Evolutionary conservation across 2,329 filamentous ascomycete species (phyloP).

Genomic region (Fusarium nurragi): DNA sequence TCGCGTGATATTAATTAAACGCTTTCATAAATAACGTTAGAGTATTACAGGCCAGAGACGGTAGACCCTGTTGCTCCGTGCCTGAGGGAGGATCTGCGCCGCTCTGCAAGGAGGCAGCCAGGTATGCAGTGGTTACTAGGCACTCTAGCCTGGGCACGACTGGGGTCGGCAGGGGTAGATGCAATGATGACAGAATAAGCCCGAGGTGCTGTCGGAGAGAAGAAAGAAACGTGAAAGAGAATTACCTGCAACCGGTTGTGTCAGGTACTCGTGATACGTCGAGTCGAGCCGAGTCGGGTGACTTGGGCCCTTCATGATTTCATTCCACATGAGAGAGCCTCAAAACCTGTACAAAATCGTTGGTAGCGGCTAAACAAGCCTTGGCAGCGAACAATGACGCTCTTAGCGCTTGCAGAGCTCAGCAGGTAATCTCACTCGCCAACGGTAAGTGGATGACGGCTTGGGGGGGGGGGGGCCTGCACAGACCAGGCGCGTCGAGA

Average conservation of each 20-base stretch:
- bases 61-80: conserved; percentile 14
- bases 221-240: neutral
- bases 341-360: conserved; percentile 18
- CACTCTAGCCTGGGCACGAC: conserved; percentile 17
- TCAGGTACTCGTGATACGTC: neutral
- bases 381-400: conserved; percentile 27
- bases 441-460: conserved; percentile 30
- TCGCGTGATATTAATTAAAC: conserved; percentile 36
- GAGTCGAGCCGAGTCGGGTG: neutral
- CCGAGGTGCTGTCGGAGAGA: neutral
- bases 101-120: conserved; percentile 30
- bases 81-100: conserved; percentile 19
- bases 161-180: conserved; percentile 17
- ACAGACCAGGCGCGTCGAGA: conserved; percentile 32
- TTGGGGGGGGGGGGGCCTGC: conserved; percentile 1
- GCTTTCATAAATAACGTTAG: conserved; percentile 7
- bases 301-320: conserved; percentile 13
- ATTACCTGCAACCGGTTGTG: neutral
- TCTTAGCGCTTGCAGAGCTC: conserved; percentile 33
- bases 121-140: conserved; percentile 14
- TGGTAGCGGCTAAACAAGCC: conserved; percentile 8
- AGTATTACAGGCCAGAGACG: neutral
- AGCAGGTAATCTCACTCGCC: conserved; percentile 20
- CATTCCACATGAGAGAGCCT: conserved; percentile 7
- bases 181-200: conserved; percentile 7